Conservation (phyloP, 2,329 filamentous ascomycete species). For the Penicillium brevicompactum region DNA sequence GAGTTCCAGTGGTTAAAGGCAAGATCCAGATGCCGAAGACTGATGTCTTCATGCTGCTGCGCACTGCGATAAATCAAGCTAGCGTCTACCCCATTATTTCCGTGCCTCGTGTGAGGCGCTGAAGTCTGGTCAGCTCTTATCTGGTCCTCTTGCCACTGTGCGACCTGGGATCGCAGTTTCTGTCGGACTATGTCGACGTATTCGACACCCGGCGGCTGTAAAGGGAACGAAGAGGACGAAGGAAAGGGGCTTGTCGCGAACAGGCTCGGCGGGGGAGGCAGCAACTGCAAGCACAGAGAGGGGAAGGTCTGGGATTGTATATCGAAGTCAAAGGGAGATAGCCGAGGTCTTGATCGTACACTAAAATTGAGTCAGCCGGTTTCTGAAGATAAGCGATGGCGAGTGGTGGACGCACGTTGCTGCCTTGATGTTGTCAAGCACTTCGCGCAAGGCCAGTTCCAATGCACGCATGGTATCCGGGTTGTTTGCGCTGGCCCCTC, state of each 20-base stretch:
- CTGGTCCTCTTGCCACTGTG: slow-evolving; percentile 61
- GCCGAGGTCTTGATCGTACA: slow-evolving; percentile 44
- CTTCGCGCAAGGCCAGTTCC: slow-evolving; percentile 80
- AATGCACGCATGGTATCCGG: slow-evolving; percentile 82
- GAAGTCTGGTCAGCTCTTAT: slow-evolving; percentile 32
- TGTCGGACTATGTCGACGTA: slow-evolving; percentile 72
- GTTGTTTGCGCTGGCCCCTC: slow-evolving; percentile 67
- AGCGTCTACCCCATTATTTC: slow-evolving; percentile 33
- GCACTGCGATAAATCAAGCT: slow-evolving; percentile 50
- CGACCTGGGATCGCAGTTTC: slow-evolving; percentile 69
- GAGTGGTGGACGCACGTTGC: slow-evolving; percentile 65
- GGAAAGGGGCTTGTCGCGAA: slow-evolving; percentile 80
- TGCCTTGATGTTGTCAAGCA: slow-evolving; percentile 78
- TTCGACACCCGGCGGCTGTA: slow-evolving; percentile 71
- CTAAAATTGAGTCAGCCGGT: slow-evolving; percentile 32
- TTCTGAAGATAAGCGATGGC: background rate
- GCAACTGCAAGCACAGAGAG: slow-evolving; percentile 76
- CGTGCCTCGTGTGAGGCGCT: slow-evolving; percentile 40
- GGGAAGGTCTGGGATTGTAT: slow-evolving; percentile 84
- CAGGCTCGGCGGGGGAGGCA: slow-evolving; percentile 78
- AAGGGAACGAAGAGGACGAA: slow-evolving; percentile 77
- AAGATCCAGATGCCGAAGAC: slow-evolving; percentile 73
- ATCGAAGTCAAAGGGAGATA: slow-evolving; percentile 73
- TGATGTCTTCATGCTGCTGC: slow-evolving; percentile 66
- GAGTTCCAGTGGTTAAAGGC: slow-evolving; percentile 76